phyloP scores from a whole-genome alignment of 441 rosid genomes.

The Euphorbia corollata region DNA sequence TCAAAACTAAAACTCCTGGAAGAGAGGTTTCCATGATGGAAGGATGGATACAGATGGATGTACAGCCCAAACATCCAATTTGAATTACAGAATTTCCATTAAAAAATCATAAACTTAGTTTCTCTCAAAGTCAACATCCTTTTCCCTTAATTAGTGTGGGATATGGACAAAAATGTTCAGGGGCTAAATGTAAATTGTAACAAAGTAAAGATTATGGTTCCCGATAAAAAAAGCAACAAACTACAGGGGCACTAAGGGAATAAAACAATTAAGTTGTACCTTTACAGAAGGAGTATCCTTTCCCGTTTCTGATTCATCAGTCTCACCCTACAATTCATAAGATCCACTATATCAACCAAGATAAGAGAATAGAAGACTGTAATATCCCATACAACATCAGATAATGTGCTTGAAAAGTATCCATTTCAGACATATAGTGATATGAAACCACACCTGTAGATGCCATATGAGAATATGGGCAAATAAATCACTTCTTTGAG shows the following conservation, averaged over 20 bases:
- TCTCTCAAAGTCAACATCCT: no score
- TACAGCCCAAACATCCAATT: no score
- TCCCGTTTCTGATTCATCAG: conserved; percentile 50
- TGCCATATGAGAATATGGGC: conserved; percentile 97
- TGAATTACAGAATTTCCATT: no score
- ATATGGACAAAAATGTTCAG: not conserved
- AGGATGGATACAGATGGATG: no score
- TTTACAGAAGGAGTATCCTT: conserved; percentile 51
- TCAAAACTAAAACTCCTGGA: no score
- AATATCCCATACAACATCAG: not conserved
- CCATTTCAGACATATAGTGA: conserved; percentile 2
- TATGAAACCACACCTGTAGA: conserved; percentile 55
- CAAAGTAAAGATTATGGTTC: not conserved
- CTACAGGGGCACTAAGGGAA: not conserved
- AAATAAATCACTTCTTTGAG: conserved; percentile 89
- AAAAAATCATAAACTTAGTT: no score
- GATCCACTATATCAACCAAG: conserved; percentile 11
- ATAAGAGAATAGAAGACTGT: conserved; percentile 12
- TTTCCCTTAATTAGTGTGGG: not conserved
- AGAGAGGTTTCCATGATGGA: no score
- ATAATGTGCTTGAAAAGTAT: not conserved
- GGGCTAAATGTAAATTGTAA: not conserved
- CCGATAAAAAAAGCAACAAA: not conserved
- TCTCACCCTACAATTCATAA: conserved; percentile 69
- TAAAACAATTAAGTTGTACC: conserved; percentile 34